These are phyloP conservation scores for Rhodotorula sp. DNA, from an alignment of 1,284 basidiomycete species.

Conservation along the genomic window DNA sequence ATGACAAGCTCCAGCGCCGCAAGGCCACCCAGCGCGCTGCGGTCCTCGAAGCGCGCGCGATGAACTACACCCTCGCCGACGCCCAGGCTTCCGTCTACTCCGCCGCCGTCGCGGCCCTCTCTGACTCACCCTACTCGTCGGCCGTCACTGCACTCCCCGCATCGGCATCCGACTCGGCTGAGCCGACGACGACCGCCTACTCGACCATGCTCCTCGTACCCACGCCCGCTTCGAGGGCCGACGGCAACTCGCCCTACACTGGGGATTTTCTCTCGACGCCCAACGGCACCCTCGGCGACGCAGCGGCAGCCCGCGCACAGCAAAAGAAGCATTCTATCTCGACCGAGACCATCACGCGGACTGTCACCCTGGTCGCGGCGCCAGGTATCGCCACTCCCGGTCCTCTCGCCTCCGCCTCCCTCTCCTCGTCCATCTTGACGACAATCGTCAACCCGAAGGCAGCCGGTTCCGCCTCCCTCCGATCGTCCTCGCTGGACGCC, in stretches of 20 bases:
- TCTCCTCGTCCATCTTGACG: neutral
- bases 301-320: slow-evolving; percentile 1
- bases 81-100: slow-evolving; percentile 25
- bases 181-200: neutral
- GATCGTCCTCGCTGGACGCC: neutral
- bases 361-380: neutral
- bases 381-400: neutral
- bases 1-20: neutral
- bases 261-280: neutral
- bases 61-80: slow-evolving; percentile 3
- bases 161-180: neutral
- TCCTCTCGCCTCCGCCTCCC: neutral
- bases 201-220: neutral
- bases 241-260: neutral
- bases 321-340: neutral
- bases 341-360: neutral
- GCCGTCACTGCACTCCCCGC: neutral
- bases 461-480: neutral
- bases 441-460: neutral
- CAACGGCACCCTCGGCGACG: slow-evolving; percentile 11
- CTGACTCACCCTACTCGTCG: neutral
- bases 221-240: neutral
- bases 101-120: slow-evolving; percentile 27
- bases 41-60: slow-evolving; percentile 1
- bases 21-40: too few relatives aligned